Evolutionary conservation across 2,329 filamentous ascomycete genomes (phyloP).

Genomic region (Anthostomella pinea): DNA sequence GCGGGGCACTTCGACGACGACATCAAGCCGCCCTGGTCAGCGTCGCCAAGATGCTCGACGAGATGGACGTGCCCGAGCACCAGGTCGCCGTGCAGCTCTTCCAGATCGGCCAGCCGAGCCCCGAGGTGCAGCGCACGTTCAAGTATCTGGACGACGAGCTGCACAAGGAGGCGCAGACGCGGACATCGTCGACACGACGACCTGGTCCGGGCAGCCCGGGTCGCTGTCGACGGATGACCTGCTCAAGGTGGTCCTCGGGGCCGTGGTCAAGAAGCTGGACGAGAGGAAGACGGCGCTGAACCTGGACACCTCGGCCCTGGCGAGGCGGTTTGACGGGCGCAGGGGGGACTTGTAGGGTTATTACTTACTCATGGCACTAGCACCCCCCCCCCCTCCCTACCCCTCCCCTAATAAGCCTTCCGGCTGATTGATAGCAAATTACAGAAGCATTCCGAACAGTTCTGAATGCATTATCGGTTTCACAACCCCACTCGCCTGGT

Average conservation of each 20-base stretch:
- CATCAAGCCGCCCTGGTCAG: slow-evolving; percentile 18
- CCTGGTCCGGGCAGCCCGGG: slow-evolving; percentile 24
- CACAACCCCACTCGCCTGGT: slow-evolving; percentile 1
- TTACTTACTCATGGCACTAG: too few species aligned
- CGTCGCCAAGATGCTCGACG: slow-evolving; percentile 18
- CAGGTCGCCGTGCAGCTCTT: slow-evolving; percentile 42
- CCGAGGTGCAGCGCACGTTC: slow-evolving; percentile 22
- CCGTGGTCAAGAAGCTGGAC: slow-evolving; percentile 25
- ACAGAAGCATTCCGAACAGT: too few species aligned
- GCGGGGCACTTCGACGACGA: slow-evolving; percentile 22
- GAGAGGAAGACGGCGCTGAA: slow-evolving; percentile 19
- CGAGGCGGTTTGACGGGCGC: too few species aligned
- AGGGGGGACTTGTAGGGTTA: too few species aligned
- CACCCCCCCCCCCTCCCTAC: too few species aligned
- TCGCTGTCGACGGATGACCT: slow-evolving; percentile 22
- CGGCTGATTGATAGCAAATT: too few species aligned
- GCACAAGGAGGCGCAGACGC: slow-evolving; percentile 17
- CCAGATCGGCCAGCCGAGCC: slow-evolving; percentile 25
- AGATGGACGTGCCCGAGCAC: slow-evolving; percentile 15
- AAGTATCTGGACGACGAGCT: slow-evolving; percentile 25
- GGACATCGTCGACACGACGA: slow-evolving; percentile 27
- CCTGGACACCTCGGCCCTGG: too few species aligned
- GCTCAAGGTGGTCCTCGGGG: slow-evolving; percentile 22
- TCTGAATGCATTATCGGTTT: too few species aligned
- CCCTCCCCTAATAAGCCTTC: too few species aligned